A percentile compares a stretch with the other conserved stretches of the same genome.
phyloP scores from a whole-genome alignment of 768 basidiomycete species.

The Trametes punicea region DNA sequence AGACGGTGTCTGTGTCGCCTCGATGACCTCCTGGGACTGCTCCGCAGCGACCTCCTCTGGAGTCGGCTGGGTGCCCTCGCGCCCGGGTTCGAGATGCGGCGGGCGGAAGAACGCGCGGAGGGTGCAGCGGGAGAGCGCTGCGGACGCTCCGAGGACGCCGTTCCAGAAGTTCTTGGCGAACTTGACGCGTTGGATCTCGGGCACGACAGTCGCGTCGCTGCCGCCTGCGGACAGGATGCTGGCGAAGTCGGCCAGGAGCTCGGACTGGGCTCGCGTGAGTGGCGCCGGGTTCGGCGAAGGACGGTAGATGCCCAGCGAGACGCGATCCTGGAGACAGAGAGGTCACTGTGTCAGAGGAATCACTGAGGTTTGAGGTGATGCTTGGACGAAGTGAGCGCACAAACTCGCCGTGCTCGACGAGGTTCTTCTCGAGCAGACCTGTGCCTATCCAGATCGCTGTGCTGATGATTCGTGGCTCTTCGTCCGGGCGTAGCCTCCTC shows the following conservation, averaged over 20 bases:
- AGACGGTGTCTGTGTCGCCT: neutral
- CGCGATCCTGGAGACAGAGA: slow-evolving; percentile 39
- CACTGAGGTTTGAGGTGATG: neutral
- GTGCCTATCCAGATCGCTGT: slow-evolving; percentile 54
- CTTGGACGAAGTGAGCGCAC: slow-evolving; percentile 33
- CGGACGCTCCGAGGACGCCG: slow-evolving; percentile 48
- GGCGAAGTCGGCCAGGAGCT: slow-evolving; percentile 44
- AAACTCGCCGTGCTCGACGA: slow-evolving; percentile 50
- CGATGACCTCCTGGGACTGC: neutral
- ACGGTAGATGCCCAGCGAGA: slow-evolving; percentile 55
- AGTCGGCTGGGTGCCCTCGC: slow-evolving; percentile 24
- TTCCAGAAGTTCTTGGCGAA: slow-evolving; percentile 68
- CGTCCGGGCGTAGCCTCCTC: slow-evolving; percentile 36
- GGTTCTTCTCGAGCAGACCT: slow-evolving; percentile 44
- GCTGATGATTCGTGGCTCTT: slow-evolving; percentile 50
- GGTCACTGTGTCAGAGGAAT: neutral
- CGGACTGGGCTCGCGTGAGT: slow-evolving; percentile 43
- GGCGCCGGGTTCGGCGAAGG: slow-evolving; percentile 36
- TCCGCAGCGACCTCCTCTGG: slow-evolving; percentile 1
- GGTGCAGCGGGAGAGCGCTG: slow-evolving; percentile 48
- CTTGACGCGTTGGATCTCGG: slow-evolving; percentile 62
- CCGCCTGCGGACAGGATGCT: slow-evolving; percentile 47
- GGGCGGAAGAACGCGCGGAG: slow-evolving; percentile 51
- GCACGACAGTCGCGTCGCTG: slow-evolving; percentile 42
- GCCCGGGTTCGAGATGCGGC: slow-evolving; percentile 36